Evolutionary conservation across 345 rosid species (phyloP).

Genomic region (Iberis pinnata): DNA sequence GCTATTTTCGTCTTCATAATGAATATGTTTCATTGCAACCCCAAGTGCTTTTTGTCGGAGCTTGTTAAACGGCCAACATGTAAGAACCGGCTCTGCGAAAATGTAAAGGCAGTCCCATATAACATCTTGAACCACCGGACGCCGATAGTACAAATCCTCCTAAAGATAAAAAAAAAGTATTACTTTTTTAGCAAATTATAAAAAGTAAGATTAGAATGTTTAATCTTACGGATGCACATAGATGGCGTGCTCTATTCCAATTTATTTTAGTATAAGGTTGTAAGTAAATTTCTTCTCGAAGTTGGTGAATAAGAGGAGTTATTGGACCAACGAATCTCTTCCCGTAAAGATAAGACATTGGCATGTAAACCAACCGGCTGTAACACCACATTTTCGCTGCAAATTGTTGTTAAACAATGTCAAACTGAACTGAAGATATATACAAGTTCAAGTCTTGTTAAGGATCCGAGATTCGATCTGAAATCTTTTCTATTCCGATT

Average conservation of each 20-base stretch:
- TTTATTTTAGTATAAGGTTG: slow-evolving; percentile 47
- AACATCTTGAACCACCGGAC: slow-evolving; percentile 46
- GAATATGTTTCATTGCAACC: slow-evolving; percentile 53
- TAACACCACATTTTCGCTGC: slow-evolving; percentile 65
- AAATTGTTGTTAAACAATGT: not conserved
- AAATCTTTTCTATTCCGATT: no score
- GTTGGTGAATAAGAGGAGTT: slow-evolving; percentile 42
- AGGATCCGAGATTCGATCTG: no score
- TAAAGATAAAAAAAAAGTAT: slow-evolving; percentile 18
- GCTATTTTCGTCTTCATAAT: slow-evolving; percentile 61
- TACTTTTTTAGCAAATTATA: no score
- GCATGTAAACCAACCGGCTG: slow-evolving; percentile 59
- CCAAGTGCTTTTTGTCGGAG: slow-evolving; percentile 45
- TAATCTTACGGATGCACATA: slow-evolving; percentile 40
- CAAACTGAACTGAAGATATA: not conserved
- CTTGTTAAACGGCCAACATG: slow-evolving; percentile 53
- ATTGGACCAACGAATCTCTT: slow-evolving; percentile 52
- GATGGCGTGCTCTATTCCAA: slow-evolving; percentile 44
- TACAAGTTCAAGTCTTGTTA: no score
- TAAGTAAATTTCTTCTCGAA: slow-evolving; percentile 46
- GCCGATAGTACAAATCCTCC: slow-evolving; percentile 61
- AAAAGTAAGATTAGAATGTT: no score
- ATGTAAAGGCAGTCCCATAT: slow-evolving; percentile 53
- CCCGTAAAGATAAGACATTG: slow-evolving; percentile 63
- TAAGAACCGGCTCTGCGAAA: slow-evolving; percentile 42